Base-by-base conservation (phyloP, 495 filamentous ascomycete genomes). In the Aspergillus steynii region DNA sequence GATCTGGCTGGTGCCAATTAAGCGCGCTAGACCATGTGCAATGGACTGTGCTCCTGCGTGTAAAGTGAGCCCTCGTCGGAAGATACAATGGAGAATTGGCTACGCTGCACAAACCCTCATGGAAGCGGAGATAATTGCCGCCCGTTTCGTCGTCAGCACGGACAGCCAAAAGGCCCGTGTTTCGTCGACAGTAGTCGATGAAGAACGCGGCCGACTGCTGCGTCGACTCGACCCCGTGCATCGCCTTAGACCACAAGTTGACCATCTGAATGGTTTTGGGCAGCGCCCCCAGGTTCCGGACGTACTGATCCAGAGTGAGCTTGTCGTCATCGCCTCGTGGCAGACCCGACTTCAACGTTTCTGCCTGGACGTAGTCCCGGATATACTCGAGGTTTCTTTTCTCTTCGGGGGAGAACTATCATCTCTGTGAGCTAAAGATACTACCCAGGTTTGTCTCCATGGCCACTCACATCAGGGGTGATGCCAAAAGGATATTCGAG, bases 171-270 rank as follows among this genome's bases (percentile, higher is more conserved):
- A 83, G 61, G 0, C 80, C 79, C 2, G 70, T 71, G 1, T 76
- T 74, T 29, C 68, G 68, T 56, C 72, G 73, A 64, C 74, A 76
- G 64, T 83, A 82, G 49, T 81, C 72, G 32, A 85, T 64, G 58
- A 83, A 77, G 53, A 67, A 84, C 1, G 77, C 62, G 5, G 76
- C 74, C 58, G 69, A 75, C 28, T 83, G 58, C 15, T 83, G 75
- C 1, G 31, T 58, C 4, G 77, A 62, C 45, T 79, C 74, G 2
- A 72, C 48, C 14, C 81, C 77, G 9, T 81, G 70, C 68, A 83
- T 78, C 2, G 68, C 77, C 5, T 68, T 67, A 2, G 71, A 61
- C 63, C 78, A 76, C 20, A 78, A 59, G 25, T 67, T 71, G 1
- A 70, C 72, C 32, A 61, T 71, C 54, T 59, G 62, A 26, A 66